These are phyloP conservation scores for Medicago ruthenica DNA, from an alignment of 306 rosid species.

Conservation along the genomic window DNA sequence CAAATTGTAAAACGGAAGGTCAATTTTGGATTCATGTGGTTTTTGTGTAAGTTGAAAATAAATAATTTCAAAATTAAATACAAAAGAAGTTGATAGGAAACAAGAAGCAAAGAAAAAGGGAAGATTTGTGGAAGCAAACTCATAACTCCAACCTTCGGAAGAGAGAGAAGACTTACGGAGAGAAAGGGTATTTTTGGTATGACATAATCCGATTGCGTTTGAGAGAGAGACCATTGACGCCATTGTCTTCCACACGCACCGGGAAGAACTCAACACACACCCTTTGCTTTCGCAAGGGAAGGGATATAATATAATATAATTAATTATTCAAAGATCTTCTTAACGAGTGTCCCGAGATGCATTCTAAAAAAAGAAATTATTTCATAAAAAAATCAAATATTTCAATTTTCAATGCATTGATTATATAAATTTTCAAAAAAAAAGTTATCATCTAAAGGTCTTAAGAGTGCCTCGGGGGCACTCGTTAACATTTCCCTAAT, in stretches of 20 bases:
- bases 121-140: not conserved
- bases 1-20: not conserved
- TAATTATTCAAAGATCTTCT: no score
- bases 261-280: no score
- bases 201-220: conserved; percentile 47
- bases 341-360: no score
- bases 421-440: no score
- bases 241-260: conserved; percentile 48
- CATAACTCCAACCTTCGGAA: not conserved
- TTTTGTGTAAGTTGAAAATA: not conserved
- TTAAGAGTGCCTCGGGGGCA: no score
- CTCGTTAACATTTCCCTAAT: no score
- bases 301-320: no score
- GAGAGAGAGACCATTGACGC: conserved; percentile 56
- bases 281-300: no score
- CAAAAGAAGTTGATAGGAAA: not conserved
- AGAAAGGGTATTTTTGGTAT: conserved; percentile 45
- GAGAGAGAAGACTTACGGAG: conserved; percentile 34
- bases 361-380: no score
- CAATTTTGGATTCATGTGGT: not conserved
- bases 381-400: no score
- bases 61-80: not conserved
- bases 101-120: not conserved
- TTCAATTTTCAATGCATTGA: no score
- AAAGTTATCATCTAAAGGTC: no score